These are phyloP conservation scores for Tricholoma furcatifolium DNA, from an alignment of 768 basidiomycete species.

Conservation along the genomic window DNA sequence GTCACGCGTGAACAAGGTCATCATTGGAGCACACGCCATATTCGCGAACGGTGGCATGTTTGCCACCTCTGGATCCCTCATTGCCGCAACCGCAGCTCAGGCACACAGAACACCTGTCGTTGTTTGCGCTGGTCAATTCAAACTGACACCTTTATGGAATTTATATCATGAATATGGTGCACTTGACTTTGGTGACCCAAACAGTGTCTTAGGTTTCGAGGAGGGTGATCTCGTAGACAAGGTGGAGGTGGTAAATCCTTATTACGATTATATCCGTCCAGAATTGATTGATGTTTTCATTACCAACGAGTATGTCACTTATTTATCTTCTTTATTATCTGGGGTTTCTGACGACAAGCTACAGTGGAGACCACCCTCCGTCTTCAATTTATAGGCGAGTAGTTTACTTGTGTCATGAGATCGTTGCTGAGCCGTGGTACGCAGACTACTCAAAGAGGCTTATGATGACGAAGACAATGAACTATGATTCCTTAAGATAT, in stretches of 20 bases:
- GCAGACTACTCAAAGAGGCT: constrained; percentile 84
- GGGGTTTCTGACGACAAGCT: constrained; percentile 2
- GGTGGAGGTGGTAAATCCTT: constrained; percentile 93
- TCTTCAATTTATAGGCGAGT: constrained; percentile 85
- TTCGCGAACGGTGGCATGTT: constrained; percentile 97
- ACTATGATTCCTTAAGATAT: constrained; percentile 41
- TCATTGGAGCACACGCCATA: constrained; percentile 93
- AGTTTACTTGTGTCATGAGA: not conserved
- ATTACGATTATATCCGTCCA: constrained; percentile 92
- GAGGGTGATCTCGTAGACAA: constrained; percentile 80
- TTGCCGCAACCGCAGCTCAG: constrained; percentile 84
- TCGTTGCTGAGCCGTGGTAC: constrained; percentile 10
- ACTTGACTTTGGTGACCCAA: constrained; percentile 73
- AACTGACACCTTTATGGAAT: constrained; percentile 90
- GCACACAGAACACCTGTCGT: constrained; percentile 91
- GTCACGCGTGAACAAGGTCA: constrained; percentile 96
- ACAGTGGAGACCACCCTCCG: constrained; percentile 93
- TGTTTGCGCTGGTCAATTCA: constrained; percentile 95
- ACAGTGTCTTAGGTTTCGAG: constrained; percentile 65
- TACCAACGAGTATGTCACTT: constrained; percentile 85
- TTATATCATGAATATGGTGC: constrained; percentile 84
- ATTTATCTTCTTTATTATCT: constrained; percentile 6
- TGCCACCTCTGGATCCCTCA: constrained; percentile 79
- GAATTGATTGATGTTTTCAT: constrained; percentile 93
- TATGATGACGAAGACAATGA: constrained; percentile 95